Conservation (phyloP, 306 rosid genomes). For the Pterocarpus santalinus region DNA sequence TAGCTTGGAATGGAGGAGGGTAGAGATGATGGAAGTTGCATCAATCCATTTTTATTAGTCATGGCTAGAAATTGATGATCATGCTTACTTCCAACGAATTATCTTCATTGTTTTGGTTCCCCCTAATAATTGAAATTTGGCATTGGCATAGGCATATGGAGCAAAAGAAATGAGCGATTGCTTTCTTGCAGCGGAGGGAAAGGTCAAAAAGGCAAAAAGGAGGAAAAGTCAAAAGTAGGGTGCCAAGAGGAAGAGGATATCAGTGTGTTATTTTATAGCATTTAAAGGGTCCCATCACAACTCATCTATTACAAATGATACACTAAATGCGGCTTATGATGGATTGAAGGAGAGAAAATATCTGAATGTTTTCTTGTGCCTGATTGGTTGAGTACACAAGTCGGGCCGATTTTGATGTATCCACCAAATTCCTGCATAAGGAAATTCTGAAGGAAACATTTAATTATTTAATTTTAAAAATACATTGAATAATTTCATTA, state of each 20-base stretch:
- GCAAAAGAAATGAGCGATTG: conserved; percentile 57
- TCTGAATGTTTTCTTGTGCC: conserved; percentile 47
- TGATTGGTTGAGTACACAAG: conserved; percentile 38
- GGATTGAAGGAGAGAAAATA: conserved; percentile 57
- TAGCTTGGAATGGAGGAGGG: conserved; percentile 30
- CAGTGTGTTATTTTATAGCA: conserved; percentile 50
- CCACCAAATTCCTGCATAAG: conserved; percentile 12
- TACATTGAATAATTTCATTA: background rate
- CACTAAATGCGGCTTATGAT: conserved; percentile 61
- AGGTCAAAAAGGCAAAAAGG: conserved; percentile 53
- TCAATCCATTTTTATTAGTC: conserved; percentile 10
- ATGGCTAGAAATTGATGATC: conserved; percentile 42
- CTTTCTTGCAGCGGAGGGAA: conserved; percentile 52
- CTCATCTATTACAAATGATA: conserved; percentile 49
- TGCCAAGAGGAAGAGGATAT: conserved; percentile 50
- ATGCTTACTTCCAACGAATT: conserved; percentile 43
- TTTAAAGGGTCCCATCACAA: conserved; percentile 65
- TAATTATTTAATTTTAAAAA: background rate
- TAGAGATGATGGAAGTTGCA: conserved; percentile 19
- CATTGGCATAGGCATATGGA: conserved; percentile 58
- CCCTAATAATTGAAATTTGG: conserved; percentile 52
- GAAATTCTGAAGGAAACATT: background rate
- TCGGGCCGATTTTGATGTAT: background rate
- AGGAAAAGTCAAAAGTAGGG: conserved; percentile 50
- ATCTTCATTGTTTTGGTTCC: conserved; percentile 44